Evolutionary conservation across 768 basidiomycete genomes (phyloP), one percentile per base, ranked within the genome.

Genomic region (Plicaturopsis crispa): DNA sequence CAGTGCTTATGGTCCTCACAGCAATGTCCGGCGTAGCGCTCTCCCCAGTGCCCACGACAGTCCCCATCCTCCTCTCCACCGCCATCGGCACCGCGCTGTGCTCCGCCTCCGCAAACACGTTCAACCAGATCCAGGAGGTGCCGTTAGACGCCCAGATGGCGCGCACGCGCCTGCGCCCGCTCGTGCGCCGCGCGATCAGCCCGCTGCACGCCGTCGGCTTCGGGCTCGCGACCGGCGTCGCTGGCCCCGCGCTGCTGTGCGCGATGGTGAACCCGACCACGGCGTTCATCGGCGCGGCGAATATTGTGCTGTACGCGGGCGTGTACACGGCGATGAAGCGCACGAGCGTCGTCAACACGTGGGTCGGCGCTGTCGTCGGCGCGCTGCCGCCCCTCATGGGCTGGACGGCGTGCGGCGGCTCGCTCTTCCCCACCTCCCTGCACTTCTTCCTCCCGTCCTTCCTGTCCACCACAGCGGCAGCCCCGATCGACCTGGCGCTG

Each of bases 71-170:
- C 7, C 69, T 98, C 4, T 78, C 85, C 12, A 87, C 93, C 0
- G 90, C 93, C 0, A 53, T 85, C 19, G 96, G 96, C 28, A 97
- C 93, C 0, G 78, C 83, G 0, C 70, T 99, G 31, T 96, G 92
- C 56, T 83, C 85, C 4, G 89, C 91, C 3, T 87, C 92, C 0
- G 96, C 96, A 20, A 97, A 97, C 55, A 73, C 94, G 2, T 69
- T 96, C 50, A 99, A 99, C 61, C 91, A 99, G 57, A 65, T 98
- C 3, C 84, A 92, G 52, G 96, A 99, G 61, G 70, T 88, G 5
- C 96, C 96, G 0, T 88, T 91, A 47, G 96, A 99, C 52, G 93
- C 96, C 0, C 96, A 99, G 55, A 98, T 97, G 83, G 72, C 80
- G 0, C 77, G 96, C 33, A 98, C 96, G 0, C 76, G 93, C 21